Evolutionary conservation across 495 filamentous ascomycete genomes (phyloP).

Genomic region (Aspergillus asperescens): DNA sequence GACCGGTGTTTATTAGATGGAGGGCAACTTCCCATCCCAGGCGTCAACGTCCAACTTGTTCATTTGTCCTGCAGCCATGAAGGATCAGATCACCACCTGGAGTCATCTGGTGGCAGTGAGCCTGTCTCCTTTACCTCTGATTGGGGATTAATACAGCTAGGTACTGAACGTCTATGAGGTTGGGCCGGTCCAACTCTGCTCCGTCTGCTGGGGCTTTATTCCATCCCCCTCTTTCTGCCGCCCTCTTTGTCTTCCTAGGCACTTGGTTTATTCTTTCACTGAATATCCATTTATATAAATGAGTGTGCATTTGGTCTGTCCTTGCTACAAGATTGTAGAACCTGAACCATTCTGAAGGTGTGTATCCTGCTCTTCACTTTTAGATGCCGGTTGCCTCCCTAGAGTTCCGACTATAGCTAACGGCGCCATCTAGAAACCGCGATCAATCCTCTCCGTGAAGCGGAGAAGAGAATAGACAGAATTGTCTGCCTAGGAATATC

Average conservation of each 20-base stretch:
- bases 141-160: neutral
- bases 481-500: neutral
- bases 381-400: neutral
- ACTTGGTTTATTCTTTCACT: neutral
- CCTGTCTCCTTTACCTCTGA: neutral
- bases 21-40: no score
- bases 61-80: slow-evolving; percentile 3
- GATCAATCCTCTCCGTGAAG: no score
- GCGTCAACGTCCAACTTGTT: neutral
- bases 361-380: neutral
- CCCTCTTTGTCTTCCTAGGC: neutral
- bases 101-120: slow-evolving; percentile 2
- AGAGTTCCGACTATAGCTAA: neutral
- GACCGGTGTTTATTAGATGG: neutral
- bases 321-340: neutral
- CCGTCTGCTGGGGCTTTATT: neutral
- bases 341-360: neutral
- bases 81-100: slow-evolving; percentile 3
- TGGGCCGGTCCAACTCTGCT: neutral
- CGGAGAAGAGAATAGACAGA: neutral
- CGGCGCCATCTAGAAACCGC: no score
- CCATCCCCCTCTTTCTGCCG: slow-evolving; percentile 3
- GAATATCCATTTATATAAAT: neutral
- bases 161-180: neutral
- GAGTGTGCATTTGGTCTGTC: neutral